Percentiles rank a stretch among this genome's conserved stretches.
phyloP scores from a whole-genome alignment of 257 asterid genomes.

The Nicotiana sylvestris region DNA sequence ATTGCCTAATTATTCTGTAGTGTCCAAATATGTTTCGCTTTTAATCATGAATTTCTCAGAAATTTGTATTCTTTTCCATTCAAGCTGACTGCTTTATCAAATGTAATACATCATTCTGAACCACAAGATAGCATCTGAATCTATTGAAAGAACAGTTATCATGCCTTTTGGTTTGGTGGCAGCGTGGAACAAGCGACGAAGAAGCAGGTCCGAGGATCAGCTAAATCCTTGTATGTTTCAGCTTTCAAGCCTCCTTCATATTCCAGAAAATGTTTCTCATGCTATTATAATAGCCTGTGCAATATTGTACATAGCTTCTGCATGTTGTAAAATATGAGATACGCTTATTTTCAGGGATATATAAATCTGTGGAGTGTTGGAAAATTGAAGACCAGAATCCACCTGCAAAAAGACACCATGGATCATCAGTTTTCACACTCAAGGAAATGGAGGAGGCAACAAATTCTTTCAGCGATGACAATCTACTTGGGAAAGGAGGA shows the following conservation, averaged over 20 bases:
- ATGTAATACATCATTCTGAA: conserved; percentile 14
- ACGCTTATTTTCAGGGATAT: conserved; percentile 56
- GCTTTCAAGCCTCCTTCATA: not conserved
- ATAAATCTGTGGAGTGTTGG: conserved; percentile 84
- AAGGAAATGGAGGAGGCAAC: conserved; percentile 93
- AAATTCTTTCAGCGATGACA: conserved; percentile 59
- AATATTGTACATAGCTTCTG: not conserved
- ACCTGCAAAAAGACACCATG: conserved; percentile 62
- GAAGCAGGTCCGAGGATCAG: conserved; percentile 94
- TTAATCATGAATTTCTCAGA: not conserved
- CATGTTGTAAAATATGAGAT: not conserved
- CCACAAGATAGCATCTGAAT: conserved; percentile 1
- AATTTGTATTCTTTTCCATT: not conserved
- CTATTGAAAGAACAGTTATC: conserved; percentile 21
- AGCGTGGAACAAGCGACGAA: conserved; percentile 91
- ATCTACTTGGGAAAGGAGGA: conserved; percentile 94
- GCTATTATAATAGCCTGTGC: conserved; percentile 2
- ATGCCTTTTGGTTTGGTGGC: conserved; percentile 93
- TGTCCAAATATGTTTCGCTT: not conserved
- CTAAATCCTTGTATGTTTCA: conserved; percentile 54
- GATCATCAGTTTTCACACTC: conserved; percentile 76
- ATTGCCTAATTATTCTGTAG: not conserved
- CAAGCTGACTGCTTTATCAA: conserved; percentile 9
- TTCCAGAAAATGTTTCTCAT: not conserved
- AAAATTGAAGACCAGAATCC: conserved; percentile 57